Evolutionary conservation across 2,329 filamentous ascomycete species (phyloP).

Genomic region (Aspergillus pseudoviridinutans): DNA sequence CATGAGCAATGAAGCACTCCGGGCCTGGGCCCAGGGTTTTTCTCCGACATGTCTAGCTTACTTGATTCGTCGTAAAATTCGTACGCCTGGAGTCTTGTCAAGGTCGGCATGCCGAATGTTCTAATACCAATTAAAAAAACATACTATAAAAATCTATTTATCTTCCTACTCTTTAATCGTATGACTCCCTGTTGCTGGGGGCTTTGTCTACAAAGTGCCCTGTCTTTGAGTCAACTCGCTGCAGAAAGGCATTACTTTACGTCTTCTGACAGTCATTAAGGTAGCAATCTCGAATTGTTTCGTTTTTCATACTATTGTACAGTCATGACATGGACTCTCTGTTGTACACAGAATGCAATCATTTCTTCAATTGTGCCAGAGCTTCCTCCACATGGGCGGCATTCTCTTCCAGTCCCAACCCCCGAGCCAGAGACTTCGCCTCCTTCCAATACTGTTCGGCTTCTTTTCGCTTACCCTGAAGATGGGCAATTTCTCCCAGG

Average conservation of each 20-base stretch:
- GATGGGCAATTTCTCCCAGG: constrained; percentile 75
- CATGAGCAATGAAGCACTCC: constrained; percentile 42
- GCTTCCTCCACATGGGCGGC: constrained; percentile 26
- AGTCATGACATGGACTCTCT: too few relatives aligned
- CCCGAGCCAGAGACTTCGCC: constrained; percentile 56
- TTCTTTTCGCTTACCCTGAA: constrained; percentile 62
- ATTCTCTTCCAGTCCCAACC: constrained; percentile 38
- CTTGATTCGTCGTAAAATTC: constrained; percentile 31
- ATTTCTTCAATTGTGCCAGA: constrained; percentile 28
- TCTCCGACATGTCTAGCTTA: constrained; percentile 35
- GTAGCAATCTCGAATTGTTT: too few relatives aligned
- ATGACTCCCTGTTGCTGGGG: neutral
- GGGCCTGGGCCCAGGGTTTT: constrained; percentile 24
- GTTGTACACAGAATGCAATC: neutral
- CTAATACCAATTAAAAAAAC: constrained; percentile 38
- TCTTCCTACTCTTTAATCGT: neutral
- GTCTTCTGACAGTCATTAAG: neutral
- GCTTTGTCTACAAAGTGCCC: too few relatives aligned
- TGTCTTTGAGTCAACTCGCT: too few relatives aligned
- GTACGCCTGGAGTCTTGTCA: constrained; percentile 33
- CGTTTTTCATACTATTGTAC: neutral
- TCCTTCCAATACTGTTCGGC: constrained; percentile 68
- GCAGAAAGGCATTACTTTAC: too few relatives aligned
- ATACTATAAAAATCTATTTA: neutral
- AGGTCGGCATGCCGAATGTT: constrained; percentile 33